A percentile compares a stretch with the other conserved stretches of the same genome.
Conservation (phyloP, 2,329 filamentous ascomycete genomes). For the Fusarium sp. region DNA sequence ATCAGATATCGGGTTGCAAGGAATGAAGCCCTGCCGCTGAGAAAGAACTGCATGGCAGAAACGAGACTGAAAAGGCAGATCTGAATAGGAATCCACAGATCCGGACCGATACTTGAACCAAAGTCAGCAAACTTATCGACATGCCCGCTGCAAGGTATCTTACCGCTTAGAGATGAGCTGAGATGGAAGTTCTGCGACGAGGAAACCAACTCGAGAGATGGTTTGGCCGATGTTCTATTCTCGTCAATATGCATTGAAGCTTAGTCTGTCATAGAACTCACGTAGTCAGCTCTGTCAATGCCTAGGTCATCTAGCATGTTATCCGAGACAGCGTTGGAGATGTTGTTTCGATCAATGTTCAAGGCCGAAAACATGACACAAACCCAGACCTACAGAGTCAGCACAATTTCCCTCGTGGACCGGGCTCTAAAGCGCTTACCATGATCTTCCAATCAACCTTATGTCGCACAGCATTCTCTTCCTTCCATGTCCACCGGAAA, state of each 20-base stretch:
- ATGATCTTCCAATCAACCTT: slow-evolving; percentile 53
- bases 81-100: slow-evolving; percentile 62
- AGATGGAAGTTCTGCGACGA: slow-evolving; percentile 16
- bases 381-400: slow-evolving; percentile 41
- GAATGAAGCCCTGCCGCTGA: slow-evolving; percentile 47
- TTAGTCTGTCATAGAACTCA: not conserved
- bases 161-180: slow-evolving; percentile 19
- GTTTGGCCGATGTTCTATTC: slow-evolving; percentile 22
- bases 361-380: slow-evolving; percentile 44
- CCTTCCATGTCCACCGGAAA: slow-evolving; percentile 50
- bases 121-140: not conserved
- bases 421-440: slow-evolving; percentile 32
- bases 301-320: slow-evolving; percentile 48
- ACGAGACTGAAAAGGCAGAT: slow-evolving; percentile 50
- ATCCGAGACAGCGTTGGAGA: slow-evolving; percentile 50
- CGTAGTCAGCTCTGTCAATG: slow-evolving; percentile 21
- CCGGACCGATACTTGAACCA: slow-evolving; percentile 51
- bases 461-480: slow-evolving; percentile 46
- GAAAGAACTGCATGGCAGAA: slow-evolving; percentile 48
- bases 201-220: slow-evolving; percentile 26
- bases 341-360: slow-evolving; percentile 51
- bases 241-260: too few species aligned
- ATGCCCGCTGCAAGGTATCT: not conserved
- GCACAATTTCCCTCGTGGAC: too few species aligned
- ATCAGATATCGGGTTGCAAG: slow-evolving; percentile 47